phyloP scores from a whole-genome alignment of 2,329 filamentous ascomycete genomes.

The Xylariales sp. region DNA sequence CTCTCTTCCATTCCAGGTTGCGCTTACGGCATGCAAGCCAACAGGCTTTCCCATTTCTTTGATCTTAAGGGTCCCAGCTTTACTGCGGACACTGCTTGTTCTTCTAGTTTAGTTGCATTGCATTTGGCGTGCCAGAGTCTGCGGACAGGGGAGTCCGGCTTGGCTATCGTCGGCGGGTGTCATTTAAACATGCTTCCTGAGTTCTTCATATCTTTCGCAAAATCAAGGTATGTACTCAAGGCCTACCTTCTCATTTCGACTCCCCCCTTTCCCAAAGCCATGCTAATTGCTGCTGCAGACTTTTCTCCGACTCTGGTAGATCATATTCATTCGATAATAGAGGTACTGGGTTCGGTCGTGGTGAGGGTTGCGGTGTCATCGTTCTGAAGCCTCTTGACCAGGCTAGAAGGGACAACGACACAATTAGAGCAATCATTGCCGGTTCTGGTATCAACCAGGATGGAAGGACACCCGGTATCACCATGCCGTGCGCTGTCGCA shows the following conservation, averaged over 20 bases:
- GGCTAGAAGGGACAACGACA: slow-evolving; percentile 51
- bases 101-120: slow-evolving; percentile 44
- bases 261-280: no score
- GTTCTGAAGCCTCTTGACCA: slow-evolving; percentile 53
- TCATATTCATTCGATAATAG: slow-evolving; percentile 47
- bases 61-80: slow-evolving; percentile 50
- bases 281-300: no score
- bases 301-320: slow-evolving; percentile 47
- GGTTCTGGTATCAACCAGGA: slow-evolving; percentile 51
- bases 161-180: slow-evolving; percentile 43
- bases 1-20: slow-evolving; percentile 27
- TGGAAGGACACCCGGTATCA: slow-evolving; percentile 51
- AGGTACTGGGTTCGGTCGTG: slow-evolving; percentile 56
- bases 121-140: slow-evolving; percentile 47
- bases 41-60: slow-evolving; percentile 51
- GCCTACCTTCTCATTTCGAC: no score
- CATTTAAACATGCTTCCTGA: slow-evolving; percentile 44
- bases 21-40: slow-evolving; percentile 48
- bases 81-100: slow-evolving; percentile 49
- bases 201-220: slow-evolving; percentile 40
- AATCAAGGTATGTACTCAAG: slow-evolving; percentile 33
- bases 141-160: slow-evolving; percentile 37
- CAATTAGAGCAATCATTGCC: slow-evolving; percentile 46
- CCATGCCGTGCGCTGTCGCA: slow-evolving; percentile 47
- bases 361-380: slow-evolving; percentile 53